Conservation (phyloP, 2,329 filamentous ascomycete species). For the Apiospora rasikravindrae region DNA sequence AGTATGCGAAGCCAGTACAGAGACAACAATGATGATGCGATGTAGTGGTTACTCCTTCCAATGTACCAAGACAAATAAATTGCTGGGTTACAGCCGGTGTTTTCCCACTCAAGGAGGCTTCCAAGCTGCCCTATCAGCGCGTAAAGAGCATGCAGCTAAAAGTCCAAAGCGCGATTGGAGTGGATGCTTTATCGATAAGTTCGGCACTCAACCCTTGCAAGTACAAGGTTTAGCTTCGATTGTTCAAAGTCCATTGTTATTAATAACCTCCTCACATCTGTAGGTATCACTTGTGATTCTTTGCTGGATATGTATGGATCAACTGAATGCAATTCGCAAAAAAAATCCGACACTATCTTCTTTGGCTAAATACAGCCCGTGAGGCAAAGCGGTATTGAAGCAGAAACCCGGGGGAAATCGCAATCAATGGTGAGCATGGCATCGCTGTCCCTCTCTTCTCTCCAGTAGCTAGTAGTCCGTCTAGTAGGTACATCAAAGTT, state of each 20-base stretch:
- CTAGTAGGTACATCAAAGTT: not conserved
- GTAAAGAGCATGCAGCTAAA: slow-evolving; percentile 19
- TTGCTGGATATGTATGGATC: not conserved
- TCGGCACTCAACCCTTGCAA: not conserved
- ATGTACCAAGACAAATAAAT: not conserved
- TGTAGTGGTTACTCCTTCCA: not conserved
- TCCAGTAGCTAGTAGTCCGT: not conserved
- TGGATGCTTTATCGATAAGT: slow-evolving; percentile 8
- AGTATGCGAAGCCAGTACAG: slow-evolving; percentile 7
- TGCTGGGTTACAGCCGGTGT: slow-evolving; percentile 10
- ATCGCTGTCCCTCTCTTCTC: not conserved
- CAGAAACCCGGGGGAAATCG: not conserved
- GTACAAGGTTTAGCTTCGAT: not conserved
- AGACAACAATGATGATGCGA: slow-evolving; percentile 9
- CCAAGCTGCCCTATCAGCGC: slow-evolving; percentile 12
- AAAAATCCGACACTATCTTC: not conserved
- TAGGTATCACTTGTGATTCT: not conserved
- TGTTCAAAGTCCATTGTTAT: not conserved
- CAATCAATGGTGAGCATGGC: not conserved
- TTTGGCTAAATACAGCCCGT: not conserved
- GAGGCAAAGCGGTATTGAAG: not conserved
- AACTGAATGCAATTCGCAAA: not conserved
- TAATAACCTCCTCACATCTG: not conserved
- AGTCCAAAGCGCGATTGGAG: not conserved
- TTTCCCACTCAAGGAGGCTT: not conserved